A percentile compares a stretch with the other conserved stretches of the same genome.
phyloP scores from a whole-genome alignment of 768 basidiomycete genomes.

The Pluteus cervinus region DNA sequence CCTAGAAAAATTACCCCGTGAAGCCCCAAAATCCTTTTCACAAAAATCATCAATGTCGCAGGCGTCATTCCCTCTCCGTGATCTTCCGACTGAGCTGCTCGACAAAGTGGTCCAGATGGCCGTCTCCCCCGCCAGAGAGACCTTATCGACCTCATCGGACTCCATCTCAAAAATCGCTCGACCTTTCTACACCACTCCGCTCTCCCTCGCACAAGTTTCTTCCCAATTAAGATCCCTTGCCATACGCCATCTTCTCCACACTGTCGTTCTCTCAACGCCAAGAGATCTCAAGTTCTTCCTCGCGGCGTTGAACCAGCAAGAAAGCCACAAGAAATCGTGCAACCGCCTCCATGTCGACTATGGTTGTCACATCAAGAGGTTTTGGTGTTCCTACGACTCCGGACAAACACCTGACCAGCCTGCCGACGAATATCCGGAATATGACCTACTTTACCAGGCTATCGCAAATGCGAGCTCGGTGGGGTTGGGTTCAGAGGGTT shows the following conservation, averaged over 20 bases:
- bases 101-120: too few species aligned
- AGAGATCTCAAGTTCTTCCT: conserved; percentile 25
- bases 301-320: conserved; percentile 22
- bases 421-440: conserved; percentile 10
- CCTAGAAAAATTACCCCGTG: too few species aligned
- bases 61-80: too few species aligned
- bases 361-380: conserved; percentile 19
- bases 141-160: too few species aligned
- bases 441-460: conserved; percentile 19
- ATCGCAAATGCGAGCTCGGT: conserved; percentile 23
- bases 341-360: conserved; percentile 27
- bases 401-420: conserved; percentile 17
- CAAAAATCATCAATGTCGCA: too few species aligned
- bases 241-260: conserved; percentile 34
- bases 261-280: conserved; percentile 25
- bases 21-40: too few species aligned
- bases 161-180: too few species aligned
- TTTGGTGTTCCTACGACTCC: conserved; percentile 28
- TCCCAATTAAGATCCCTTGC: conserved; percentile 22
- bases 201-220: conserved; percentile 28
- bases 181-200: conserved; percentile 23
- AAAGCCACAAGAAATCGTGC: conserved; percentile 5
- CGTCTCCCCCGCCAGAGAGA: too few species aligned
- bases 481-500: conserved; percentile 23
- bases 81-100: too few species aligned